phyloP scores from a whole-genome alignment of 2,329 filamentous ascomycete genomes.

The Sporothrix globosa region DNA sequence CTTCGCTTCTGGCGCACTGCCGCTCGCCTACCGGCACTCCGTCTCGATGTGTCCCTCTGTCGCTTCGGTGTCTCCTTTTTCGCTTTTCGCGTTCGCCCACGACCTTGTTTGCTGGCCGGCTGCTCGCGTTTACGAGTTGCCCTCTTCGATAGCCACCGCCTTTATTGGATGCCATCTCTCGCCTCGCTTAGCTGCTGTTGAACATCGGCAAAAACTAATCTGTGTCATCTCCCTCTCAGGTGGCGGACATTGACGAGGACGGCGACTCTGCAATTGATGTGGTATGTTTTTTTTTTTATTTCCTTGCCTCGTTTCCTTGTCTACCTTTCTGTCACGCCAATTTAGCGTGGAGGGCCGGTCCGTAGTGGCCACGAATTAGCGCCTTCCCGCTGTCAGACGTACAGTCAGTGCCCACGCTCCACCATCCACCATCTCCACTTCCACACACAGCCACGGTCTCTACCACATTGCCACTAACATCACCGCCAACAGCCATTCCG shows the following conservation, averaged over 20 bases:
- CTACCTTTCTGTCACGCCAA: too few relatives aligned
- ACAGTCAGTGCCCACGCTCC: background rate
- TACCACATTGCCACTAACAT: background rate
- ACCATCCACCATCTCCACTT: background rate
- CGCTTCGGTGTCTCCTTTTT: background rate
- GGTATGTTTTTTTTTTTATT: conserved; percentile 14
- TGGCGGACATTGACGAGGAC: conserved; percentile 28
- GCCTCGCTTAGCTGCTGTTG: background rate
- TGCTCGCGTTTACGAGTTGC: conserved; percentile 5
- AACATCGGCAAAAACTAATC: background rate
- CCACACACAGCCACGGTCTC: too few relatives aligned
- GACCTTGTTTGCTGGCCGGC: background rate
- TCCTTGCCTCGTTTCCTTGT: background rate
- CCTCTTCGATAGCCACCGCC: background rate
- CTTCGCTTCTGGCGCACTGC: conserved; percentile 7
- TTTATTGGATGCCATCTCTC: background rate
- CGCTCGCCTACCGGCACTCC: conserved; percentile 23
- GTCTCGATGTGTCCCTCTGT: background rate
- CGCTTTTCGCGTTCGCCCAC: background rate
- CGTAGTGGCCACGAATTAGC: background rate
- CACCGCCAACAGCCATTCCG: conserved; percentile 29
- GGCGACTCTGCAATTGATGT: conserved; percentile 32
- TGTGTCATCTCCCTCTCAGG: background rate
- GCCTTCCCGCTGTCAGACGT: background rate
- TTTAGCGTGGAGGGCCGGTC: conserved; percentile 24